Conservation (phyloP, 176 grass and related monocot genomes). For the Triticum urartu region DNA sequence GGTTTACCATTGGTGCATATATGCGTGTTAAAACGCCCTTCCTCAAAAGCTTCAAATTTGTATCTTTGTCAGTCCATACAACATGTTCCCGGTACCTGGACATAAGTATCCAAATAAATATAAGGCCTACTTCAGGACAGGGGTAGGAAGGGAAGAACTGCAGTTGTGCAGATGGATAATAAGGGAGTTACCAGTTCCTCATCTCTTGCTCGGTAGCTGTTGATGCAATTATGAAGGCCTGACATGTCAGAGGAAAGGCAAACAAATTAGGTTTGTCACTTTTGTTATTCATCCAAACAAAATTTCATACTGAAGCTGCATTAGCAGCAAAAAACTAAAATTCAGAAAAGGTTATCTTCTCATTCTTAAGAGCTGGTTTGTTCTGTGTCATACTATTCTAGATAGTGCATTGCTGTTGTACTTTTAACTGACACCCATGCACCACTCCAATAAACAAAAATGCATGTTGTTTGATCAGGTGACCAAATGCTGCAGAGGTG, state of each 20-base stretch:
- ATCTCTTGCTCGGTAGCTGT: conserved; percentile 91
- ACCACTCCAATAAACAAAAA: conserved; percentile 1
- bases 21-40: conserved; percentile 92
- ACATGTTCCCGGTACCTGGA: conserved; percentile 93
- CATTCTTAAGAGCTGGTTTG: background rate
- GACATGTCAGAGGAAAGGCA: conserved; percentile 5
- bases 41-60: conserved; percentile 86
- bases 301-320: background rate
- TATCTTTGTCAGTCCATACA: conserved; percentile 84
- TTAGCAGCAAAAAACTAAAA: background rate
- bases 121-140: background rate
- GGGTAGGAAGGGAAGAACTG: background rate
- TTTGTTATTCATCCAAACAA: conserved; percentile 7
- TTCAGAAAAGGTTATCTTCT: background rate
- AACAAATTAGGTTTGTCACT: conserved; percentile 6
- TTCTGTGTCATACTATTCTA: background rate
- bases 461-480: background rate
- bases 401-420: background rate
- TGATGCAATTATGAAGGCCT: conserved; percentile 99
- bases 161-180: background rate
- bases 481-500: background rate
- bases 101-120: conserved; percentile 1
- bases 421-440: background rate
- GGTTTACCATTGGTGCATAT: conserved; percentile 92
- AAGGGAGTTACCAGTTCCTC: conserved; percentile 72